Evolutionary conservation across 768 basidiomycete species (phyloP), one percentile per base, ranked within the genome.

Genomic region (Leccinum rimulosum): DNA sequence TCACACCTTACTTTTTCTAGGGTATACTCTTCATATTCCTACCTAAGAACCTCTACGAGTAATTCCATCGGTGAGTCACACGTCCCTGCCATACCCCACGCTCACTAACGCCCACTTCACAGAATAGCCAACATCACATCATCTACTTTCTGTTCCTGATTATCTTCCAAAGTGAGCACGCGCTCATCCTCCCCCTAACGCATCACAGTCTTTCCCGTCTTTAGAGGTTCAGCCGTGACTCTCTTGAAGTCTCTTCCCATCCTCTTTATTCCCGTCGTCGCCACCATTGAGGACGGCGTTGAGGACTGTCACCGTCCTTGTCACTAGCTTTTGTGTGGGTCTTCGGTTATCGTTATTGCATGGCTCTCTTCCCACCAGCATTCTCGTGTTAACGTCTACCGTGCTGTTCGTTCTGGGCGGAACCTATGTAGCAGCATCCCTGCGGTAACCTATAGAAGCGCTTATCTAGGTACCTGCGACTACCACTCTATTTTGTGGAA

Each of bases 1-100:
- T 25, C 49, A 0, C 43, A 7, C 25, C 62, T 60, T 61, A 54
- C 43, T 33, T 3, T 8, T 19, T 27, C 8, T 69, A 94, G 92
- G 95, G 74, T 98, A 97, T 75, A 96, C 94, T 92, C 51, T 50
- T 97, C 52, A 91, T 93, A 1, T 98, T 97, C 71, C 66, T 98
- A 49, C 95, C 95, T 10, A 95, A 92, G 82, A 97, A 98, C 71
- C 74, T 98, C 63, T 91, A 86, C 64, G 94, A 98, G 74, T 96
- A 98, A 70, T 98, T 98, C 71, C 82, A 92, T 61, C 83, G 95
- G 88, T 88, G 61, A 64, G 83, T 67, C n/a, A 25, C 25, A 25
- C 25, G 25, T 25, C 25, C 25, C 25, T 25, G 25, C 25, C 25
- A 25, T 25, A 25, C 25, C 25, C 25, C 25, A 25, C 25, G 25